Evolutionary conservation across 1,139 yeast genomes (phyloP).

Genomic region (Saccharomyces hybrid): DNA sequence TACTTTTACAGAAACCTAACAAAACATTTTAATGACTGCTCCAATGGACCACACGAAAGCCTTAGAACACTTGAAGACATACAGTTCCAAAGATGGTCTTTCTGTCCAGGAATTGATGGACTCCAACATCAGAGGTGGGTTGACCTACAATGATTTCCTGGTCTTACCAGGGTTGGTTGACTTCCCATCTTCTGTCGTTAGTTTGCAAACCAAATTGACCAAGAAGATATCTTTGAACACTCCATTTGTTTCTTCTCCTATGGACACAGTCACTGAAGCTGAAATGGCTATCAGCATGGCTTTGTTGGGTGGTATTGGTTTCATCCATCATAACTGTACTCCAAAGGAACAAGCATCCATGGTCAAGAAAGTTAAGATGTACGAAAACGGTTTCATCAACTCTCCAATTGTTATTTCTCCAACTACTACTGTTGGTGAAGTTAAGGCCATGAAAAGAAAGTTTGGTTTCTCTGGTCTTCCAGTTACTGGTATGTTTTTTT

Average conservation of each 20-base stretch:
- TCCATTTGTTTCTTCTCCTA: constrained; percentile 95
- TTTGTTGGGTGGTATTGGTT: constrained; percentile 96
- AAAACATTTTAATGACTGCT: constrained; percentile 7
- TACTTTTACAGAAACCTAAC: constrained; percentile 1
- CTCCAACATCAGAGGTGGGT: constrained; percentile 84
- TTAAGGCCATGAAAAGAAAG: constrained; percentile 57
- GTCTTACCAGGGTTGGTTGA: constrained; percentile 91
- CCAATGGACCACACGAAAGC: constrained; percentile 56
- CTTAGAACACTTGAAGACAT: constrained; percentile 54
- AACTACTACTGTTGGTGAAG: constrained; percentile 68
- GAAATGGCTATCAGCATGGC: constrained; percentile 99
- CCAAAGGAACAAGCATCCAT: constrained; percentile 97
- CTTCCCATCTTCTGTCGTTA: constrained; percentile 73
- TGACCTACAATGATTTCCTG: constrained; percentile 93
- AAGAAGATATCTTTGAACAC: constrained; percentile 84
- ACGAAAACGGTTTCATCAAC: constrained; percentile 93
- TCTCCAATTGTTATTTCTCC: constrained; percentile 88
- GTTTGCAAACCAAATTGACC: constrained; percentile 78
- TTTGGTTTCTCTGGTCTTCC: constrained; percentile 98
- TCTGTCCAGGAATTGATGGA: constrained; percentile 81
- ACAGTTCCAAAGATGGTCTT: constrained; percentile 74
- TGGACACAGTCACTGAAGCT: constrained; percentile 98
- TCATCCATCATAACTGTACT: constrained; percentile 93
- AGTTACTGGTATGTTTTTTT: constrained; percentile 84
- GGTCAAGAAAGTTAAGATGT: constrained; percentile 95